Conservation (phyloP, 129 eudicot genomes). For the Arctium minus region DNA sequence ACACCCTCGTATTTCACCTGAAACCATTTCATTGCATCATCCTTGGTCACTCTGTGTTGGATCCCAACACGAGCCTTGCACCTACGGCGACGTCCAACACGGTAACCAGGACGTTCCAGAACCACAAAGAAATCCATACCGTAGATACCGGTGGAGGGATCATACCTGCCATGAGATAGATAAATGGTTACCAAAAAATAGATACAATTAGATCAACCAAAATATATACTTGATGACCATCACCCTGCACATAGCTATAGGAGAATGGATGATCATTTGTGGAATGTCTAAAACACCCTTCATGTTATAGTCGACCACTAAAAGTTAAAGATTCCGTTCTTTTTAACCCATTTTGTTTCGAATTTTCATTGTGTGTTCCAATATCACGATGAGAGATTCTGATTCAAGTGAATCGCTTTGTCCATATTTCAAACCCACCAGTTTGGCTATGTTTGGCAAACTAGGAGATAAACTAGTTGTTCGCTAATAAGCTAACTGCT, state of each 20-base stretch:
- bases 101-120: constrained; percentile 43
- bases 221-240: not conserved
- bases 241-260: not conserved
- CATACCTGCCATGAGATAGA: constrained; percentile 26
- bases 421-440: not conserved
- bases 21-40: constrained; percentile 47
- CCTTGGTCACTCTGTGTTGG: constrained; percentile 38
- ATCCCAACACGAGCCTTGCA: constrained; percentile 34
- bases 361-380: too few species aligned
- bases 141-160: constrained; percentile 45
- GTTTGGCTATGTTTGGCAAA: too few species aligned
- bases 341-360: too few species aligned
- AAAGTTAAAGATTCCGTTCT: not conserved
- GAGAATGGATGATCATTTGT: not conserved
- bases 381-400: not conserved
- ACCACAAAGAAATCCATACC: constrained; percentile 51
- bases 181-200: not conserved
- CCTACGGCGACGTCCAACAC: constrained; percentile 31
- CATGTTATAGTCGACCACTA: not conserved
- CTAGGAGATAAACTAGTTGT: too few species aligned
- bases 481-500: too few species aligned
- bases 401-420: not conserved
- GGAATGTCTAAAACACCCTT: not conserved
- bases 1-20: constrained; percentile 49
- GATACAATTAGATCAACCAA: not conserved